Conservation (phyloP, 78 protist genomes). For the Salpingoeca rosetta region DNA sequence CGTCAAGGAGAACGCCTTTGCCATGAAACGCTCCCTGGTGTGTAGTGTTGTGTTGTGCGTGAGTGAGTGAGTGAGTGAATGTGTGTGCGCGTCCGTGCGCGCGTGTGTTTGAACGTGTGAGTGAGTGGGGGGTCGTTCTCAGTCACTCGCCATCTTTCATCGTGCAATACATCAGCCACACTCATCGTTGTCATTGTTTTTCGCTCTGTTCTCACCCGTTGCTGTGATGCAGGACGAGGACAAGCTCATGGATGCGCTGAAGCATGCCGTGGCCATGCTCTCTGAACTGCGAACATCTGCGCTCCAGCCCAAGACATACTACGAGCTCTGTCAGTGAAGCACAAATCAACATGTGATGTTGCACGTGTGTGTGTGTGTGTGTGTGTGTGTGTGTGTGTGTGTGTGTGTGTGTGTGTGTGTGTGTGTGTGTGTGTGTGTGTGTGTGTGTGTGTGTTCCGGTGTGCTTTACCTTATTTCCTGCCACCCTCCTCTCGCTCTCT, state of each 20-base stretch:
- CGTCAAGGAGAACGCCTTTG: slow-evolving; percentile 62
- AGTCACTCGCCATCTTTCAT: not conserved
- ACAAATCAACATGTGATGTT: not conserved
- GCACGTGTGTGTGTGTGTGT: not conserved
- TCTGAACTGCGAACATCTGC: slow-evolving; percentile 79
- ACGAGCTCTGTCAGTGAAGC: slow-evolving; percentile 66
- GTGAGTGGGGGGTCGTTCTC: not conserved
- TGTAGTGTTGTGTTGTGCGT: not conserved
- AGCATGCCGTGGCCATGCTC: slow-evolving; percentile 70
- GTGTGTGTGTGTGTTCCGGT: not conserved
- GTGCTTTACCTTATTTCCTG: not conserved
- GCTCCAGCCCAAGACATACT: slow-evolving; percentile 84
- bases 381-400: not conserved
- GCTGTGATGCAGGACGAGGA: slow-evolving; percentile 54
- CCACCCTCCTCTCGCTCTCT: not conserved
- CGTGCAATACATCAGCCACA: not conserved
- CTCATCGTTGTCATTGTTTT: not conserved
- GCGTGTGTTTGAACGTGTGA: no score
- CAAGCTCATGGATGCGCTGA: slow-evolving; percentile 79
- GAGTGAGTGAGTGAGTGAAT: not conserved
- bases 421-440: not conserved
- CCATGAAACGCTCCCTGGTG: slow-evolving; percentile 65
- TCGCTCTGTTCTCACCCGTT: not conserved
- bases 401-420: no score
- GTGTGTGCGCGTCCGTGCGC: not conserved